These are phyloP conservation scores for Paragyromitra xinjiangensis DNA, from an alignment of 495 filamentous ascomycete genomes.

Conservation along the genomic window DNA sequence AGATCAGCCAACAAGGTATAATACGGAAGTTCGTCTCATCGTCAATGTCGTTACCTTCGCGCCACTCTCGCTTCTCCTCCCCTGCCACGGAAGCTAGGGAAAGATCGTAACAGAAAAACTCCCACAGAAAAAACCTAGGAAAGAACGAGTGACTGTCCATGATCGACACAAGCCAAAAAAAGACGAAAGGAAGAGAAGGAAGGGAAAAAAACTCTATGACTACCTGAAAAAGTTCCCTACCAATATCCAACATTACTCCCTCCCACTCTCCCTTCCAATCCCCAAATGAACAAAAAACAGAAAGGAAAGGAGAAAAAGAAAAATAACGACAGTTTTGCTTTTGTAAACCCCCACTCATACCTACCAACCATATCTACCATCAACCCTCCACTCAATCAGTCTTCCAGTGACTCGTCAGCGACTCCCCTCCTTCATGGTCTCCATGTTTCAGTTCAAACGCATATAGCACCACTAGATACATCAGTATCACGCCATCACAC, in stretches of 20 bases:
- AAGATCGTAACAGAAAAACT: conserved; percentile 41
- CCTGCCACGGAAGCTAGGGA: conserved; percentile 3
- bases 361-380: neutral
- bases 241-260: conserved; percentile 7
- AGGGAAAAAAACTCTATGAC: conserved; percentile 45
- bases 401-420: conserved; percentile 86
- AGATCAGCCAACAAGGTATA: conserved; percentile 57
- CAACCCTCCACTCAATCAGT: conserved; percentile 67
- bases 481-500: neutral
- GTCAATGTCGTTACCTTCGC: conserved; percentile 32
- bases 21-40: conserved; percentile 54
- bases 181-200: conserved; percentile 43
- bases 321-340: conserved; percentile 43
- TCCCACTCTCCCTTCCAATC: neutral
- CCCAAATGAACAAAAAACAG: neutral
- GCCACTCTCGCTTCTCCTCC: neutral
- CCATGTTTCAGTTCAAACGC: conserved; percentile 86
- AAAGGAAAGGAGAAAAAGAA: neutral
- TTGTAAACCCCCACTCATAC: conserved; percentile 19
- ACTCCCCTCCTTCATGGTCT: conserved; percentile 75
- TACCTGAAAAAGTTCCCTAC: conserved; percentile 14
- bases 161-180: conserved; percentile 32
- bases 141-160: conserved; percentile 38
- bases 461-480: conserved; percentile 72
- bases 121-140: conserved; percentile 26